Conservation (phyloP, 2,329 filamentous ascomycete species). For the Colletotrichum tropicale region DNA sequence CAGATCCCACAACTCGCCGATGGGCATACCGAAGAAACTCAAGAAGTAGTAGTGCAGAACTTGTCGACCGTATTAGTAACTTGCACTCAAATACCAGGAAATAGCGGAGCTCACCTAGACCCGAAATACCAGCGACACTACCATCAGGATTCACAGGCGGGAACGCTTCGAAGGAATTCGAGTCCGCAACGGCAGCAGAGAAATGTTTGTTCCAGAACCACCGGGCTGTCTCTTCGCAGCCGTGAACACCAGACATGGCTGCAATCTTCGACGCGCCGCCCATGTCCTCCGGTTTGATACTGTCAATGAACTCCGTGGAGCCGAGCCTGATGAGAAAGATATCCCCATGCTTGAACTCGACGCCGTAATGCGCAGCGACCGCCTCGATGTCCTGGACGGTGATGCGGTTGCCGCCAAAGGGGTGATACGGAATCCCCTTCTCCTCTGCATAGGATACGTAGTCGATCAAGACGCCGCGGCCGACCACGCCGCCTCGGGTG, state of each 20-base stretch:
- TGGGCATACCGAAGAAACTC: conserved; percentile 55
- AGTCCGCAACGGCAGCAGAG: conserved; percentile 67
- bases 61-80: conserved; percentile 15
- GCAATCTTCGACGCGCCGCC: conserved; percentile 29
- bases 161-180: conserved; percentile 67
- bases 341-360: conserved; percentile 70
- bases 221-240: conserved; percentile 55
- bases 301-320: conserved; percentile 62
- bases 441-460: conserved; percentile 54
- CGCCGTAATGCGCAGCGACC: conserved; percentile 62
- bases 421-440: conserved; percentile 54
- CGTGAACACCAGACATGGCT: conserved; percentile 44
- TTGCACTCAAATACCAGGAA: accelerated
- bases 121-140: conserved; percentile 29
- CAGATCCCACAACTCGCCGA: conserved; percentile 62
- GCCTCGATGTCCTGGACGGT: conserved; percentile 58
- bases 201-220: conserved; percentile 77
- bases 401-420: conserved; percentile 58
- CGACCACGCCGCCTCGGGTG: conserved; percentile 54
- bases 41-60: conserved; percentile 54
- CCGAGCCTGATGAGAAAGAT: conserved; percentile 71
- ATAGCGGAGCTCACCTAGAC: conserved; percentile 39
- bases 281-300: conserved; percentile 39
- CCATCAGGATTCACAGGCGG: conserved; percentile 54
- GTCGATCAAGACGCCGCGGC: conserved; percentile 62